phyloP scores from a whole-genome alignment of 768 basidiomycete genomes.

The Suillus decipiens region DNA sequence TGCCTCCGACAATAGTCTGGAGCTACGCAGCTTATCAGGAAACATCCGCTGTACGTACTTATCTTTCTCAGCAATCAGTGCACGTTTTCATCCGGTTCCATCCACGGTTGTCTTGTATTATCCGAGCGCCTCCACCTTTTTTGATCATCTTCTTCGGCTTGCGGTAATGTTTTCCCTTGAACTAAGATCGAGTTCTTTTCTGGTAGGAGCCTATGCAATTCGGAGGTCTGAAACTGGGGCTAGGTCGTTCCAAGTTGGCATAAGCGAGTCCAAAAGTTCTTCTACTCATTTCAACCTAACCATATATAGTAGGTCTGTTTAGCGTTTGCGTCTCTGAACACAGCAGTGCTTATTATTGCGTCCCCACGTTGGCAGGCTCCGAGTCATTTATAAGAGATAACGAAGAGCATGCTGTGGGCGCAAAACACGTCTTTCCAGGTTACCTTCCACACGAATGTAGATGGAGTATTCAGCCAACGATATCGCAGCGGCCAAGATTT shows the following conservation, averaged over 20 bases:
- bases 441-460: background rate
- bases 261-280: too few relatives aligned
- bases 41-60: background rate
- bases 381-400: background rate
- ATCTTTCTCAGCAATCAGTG: background rate
- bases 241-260: background rate
- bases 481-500: background rate
- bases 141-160: background rate
- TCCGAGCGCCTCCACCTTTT: background rate
- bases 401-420: background rate
- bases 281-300: background rate
- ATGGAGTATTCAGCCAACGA: background rate
- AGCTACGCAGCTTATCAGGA: background rate
- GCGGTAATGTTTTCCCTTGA: background rate
- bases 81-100: background rate
- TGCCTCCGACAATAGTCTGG: background rate
- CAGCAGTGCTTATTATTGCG: background rate
- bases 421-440: background rate
- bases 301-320: background rate
- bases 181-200: background rate
- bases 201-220: background rate
- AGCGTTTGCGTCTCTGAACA: background rate
- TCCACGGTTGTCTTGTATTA: background rate
- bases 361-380: background rate
- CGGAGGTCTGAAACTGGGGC: background rate